Base-by-base conservation (phyloP, 176 grass and related monocot species). In the Bothriochloa decipiens region DNA sequence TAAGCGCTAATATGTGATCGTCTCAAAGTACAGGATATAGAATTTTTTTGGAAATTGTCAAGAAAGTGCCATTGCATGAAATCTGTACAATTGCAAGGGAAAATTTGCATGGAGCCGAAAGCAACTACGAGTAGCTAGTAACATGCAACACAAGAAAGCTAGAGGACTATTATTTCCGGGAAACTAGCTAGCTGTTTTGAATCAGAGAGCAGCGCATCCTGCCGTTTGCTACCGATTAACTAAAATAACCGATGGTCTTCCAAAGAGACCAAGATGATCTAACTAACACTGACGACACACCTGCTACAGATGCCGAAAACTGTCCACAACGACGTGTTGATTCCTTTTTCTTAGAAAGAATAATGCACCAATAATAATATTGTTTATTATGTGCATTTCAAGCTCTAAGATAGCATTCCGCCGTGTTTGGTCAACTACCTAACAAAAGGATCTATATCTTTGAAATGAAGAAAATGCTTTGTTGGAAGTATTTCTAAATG, bases 171-270 rank as follows among this genome's bases (percentile, higher is more conserved):
- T 57, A 61, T 63, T 79, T 62, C 67, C 10, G 3, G n/a, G 17
- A 80, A 87, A 55, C 15, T 58, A n/a, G 25, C 16, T 8, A n/a
- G 25, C 23, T 8, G 46, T 75, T 75, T 72, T 68, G 2, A 58
- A 14, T 67, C 18, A 74, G 57, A 74, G 45, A 62, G n/a, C 0
- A 0, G 57, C 58, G 4, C 20, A 12, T 75, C 35, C 35, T 57
- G 58, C 6, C 25, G 28, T 68, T 68, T 18, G 26, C 18, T 55
- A 74, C 46, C 70, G 26, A 72, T 43, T 27, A 70, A 69, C 77
- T 81, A 85, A 86, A 82, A 65, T 57, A 86, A 72, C 77, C 27
- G 63, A 89, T 82, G 3, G 71, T 65, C 42, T 1, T 35, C 28
- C 55, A 18, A 72, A 53, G 65, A 5, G 41, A 89, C 64, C 69